These are phyloP conservation scores for Scheffersomyces quercinus DNA, from an alignment of 1,139 yeast species.

Conservation along the genomic window DNA sequence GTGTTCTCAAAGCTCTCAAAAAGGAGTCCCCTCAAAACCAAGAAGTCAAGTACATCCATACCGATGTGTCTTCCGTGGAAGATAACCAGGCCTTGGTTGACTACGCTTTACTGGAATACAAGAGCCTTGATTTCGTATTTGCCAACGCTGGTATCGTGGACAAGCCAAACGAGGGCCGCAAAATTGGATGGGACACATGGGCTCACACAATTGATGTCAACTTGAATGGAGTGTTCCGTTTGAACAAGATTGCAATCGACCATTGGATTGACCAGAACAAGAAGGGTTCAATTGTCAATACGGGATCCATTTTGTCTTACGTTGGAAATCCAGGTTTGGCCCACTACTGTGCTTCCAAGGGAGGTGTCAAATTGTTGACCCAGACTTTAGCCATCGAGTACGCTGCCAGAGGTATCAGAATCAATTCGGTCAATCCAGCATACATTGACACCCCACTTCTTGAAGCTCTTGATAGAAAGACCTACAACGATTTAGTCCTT, in stretches of 20 bases:
- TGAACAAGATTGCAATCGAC: background rate
- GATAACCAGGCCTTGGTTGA: slow-evolving; percentile 1
- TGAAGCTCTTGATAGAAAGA: background rate
- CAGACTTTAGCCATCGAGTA: slow-evolving; percentile 14
- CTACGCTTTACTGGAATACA: background rate
- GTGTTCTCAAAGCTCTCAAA: background rate
- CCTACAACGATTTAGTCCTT: background rate
- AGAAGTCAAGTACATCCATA: background rate
- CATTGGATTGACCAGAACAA: background rate
- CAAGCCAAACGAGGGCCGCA: background rate
- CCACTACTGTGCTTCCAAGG: slow-evolving; percentile 13
- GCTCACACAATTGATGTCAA: background rate
- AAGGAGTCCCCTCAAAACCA: background rate
- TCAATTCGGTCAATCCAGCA: slow-evolving; percentile 17
- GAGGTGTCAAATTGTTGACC: slow-evolving; percentile 14
- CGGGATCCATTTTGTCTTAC: background rate
- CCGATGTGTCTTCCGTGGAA: background rate
- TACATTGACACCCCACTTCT: slow-evolving; percentile 5
- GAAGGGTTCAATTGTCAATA: background rate
- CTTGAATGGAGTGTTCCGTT: background rate
- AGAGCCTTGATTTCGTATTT: background rate
- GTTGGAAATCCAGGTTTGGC: background rate
- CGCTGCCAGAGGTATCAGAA: slow-evolving; percentile 14
- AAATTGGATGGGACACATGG: background rate
- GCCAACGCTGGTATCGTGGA: background rate